Conservation (phyloP, 2,329 filamentous ascomycete species). For the Sporothrix variecibatus region DNA sequence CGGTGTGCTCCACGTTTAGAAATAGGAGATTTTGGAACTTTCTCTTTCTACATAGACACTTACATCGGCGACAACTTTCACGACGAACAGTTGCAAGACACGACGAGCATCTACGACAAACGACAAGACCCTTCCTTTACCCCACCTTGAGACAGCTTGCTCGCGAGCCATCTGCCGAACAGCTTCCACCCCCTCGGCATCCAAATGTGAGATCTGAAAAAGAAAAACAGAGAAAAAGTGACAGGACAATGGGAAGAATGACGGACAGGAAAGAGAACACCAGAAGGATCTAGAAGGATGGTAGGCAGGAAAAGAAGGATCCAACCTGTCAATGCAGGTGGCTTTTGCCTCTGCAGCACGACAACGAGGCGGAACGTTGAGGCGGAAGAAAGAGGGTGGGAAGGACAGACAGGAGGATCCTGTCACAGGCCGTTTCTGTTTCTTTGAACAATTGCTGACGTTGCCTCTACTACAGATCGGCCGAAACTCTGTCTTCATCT, state of each 20-base stretch:
- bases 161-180: not conserved
- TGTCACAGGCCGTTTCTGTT: not conserved
- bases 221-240: not conserved
- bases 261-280: not conserved
- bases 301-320: not conserved
- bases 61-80: not conserved
- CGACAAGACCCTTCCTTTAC: not conserved
- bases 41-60: not conserved
- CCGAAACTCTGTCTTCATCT: constrained; percentile 12
- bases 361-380: not conserved
- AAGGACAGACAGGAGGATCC: constrained; percentile 3
- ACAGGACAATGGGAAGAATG: not conserved
- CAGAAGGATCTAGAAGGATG: constrained; percentile 3
- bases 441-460: not conserved
- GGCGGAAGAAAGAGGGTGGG: not conserved
- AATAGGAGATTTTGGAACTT: not conserved
- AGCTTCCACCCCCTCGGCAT: not conserved
- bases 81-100: not conserved
- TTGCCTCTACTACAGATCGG: not conserved
- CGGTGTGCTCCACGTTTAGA: not conserved
- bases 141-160: not conserved
- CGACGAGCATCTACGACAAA: not conserved
- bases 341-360: not conserved
- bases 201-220: constrained; percentile 14
- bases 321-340: not conserved